These are phyloP conservation scores for Cladobotryum mycophilum DNA, from an alignment of 2,329 filamentous ascomycete species.

Conservation along the genomic window DNA sequence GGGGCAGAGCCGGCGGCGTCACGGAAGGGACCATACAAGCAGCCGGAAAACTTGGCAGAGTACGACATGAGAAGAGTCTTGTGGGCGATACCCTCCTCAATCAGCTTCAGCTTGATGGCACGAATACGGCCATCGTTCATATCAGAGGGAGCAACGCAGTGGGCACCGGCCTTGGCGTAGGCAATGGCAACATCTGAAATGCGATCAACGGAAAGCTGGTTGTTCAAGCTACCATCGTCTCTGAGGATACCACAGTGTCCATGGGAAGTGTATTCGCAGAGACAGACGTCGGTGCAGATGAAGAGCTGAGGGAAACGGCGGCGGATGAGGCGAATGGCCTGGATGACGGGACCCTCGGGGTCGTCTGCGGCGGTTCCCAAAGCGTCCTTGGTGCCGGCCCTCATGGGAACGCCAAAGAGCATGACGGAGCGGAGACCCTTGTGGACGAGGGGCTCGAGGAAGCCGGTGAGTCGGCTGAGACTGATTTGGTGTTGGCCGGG, in stretches of 20 bases:
- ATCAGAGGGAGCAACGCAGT: constrained; percentile 94
- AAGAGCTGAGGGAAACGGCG: constrained; percentile 84
- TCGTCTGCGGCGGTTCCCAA: constrained; percentile 91
- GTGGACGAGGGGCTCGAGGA: constrained; percentile 76
- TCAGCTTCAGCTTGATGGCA: constrained; percentile 95
- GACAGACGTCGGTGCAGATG: constrained; percentile 86
- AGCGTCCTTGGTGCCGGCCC: constrained; percentile 76
- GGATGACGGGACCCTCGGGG: constrained; percentile 85
- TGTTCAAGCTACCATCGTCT: constrained; percentile 89
- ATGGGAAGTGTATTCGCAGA: constrained; percentile 98
- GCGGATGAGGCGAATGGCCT: constrained; percentile 75
- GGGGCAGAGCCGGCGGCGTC: constrained; percentile 89
- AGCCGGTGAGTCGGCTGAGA: constrained; percentile 76
- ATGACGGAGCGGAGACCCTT: constrained; percentile 93
- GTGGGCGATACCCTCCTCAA: constrained; percentile 89
- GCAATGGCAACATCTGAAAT: constrained; percentile 97
- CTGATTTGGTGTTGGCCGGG: constrained; percentile 87
- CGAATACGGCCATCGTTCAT: constrained; percentile 99
- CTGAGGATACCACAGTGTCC: constrained; percentile 95
- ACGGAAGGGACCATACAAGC: constrained; percentile 93
- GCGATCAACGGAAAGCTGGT: constrained; percentile 84
- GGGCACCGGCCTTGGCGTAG: constrained; percentile 90
- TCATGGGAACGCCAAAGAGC: constrained; percentile 87
- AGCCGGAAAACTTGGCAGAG: constrained; percentile 94
- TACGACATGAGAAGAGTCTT: constrained; percentile 94